These are phyloP conservation scores for Gossypium bickii DNA, from an alignment of 345 rosid species.

Conservation along the genomic window DNA sequence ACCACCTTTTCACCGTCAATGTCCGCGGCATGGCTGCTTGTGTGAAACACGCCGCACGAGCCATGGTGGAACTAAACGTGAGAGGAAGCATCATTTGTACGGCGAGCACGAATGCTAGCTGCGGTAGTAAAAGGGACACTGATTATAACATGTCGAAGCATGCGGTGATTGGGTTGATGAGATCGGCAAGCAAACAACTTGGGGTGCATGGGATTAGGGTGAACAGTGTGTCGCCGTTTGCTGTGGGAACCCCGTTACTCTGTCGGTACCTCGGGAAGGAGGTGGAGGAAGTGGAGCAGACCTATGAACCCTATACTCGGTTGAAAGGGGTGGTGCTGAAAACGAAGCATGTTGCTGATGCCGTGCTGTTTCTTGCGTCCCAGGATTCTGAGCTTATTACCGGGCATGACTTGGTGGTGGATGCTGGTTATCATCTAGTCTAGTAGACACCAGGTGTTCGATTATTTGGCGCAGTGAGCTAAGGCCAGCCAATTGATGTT, in stretches of 20 bases:
- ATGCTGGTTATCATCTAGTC: neutral
- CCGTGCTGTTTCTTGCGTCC: conserved; percentile 7
- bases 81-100: conserved; percentile 13
- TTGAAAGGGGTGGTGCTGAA: conserved; percentile 2
- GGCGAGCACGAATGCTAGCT: neutral
- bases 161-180: conserved; percentile 9
- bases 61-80: conserved; percentile 6
- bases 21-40: conserved; percentile 17
- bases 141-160: conserved; percentile 13
- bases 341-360: neutral
- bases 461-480: neutral
- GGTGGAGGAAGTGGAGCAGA: neutral
- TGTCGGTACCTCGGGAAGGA: neutral
- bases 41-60: conserved; percentile 11
- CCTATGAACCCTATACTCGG: neutral
- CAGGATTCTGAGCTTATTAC: neutral
- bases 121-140: neutral
- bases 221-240: conserved; percentile 13
- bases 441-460: neutral
- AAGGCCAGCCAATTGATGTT: neutral
- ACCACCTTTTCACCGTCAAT: neutral
- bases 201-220: conserved; percentile 14
- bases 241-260: neutral
- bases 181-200: conserved; percentile 10
- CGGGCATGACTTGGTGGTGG: conserved; percentile 14